Evolutionary conservation across 2,329 filamentous ascomycete genomes (phyloP), one percentile per base, ranked within the genome.

Genomic region (Pseudocercospora eumusae): DNA sequence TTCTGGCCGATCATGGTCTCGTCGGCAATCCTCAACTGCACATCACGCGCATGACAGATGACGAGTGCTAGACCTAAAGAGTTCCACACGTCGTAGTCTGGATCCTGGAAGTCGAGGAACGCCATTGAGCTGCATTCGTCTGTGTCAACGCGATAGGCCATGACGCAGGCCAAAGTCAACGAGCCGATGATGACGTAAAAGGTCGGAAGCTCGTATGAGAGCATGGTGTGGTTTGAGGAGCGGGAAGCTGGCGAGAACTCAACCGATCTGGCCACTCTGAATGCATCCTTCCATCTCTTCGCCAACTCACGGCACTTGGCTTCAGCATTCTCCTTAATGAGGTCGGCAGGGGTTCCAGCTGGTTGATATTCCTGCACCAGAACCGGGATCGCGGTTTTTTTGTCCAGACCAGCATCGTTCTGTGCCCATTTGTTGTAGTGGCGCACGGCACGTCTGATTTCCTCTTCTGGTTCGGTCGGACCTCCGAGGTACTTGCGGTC

Each of bases 21-120:
- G 36, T 77, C 71, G 44, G 77, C 76, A 21, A 84, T 73, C 59
- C 78, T 72, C 56, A 79, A 65, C 77, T 84, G 78, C 33, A 79
- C 77, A 62, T 82, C 81, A 4, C 84, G 78, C 57, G 81, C 79
- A 69, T 84, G 81, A 64, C 83, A 78, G 10, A 84, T 76, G 5
- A 83, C 74, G 61, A 87, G 83, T 0, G 84, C 82, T 55, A 87
- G 66, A 0, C 84, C 83, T 3, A 87, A 74, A 4, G 81, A 78
- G 68, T 85, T 86, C 85, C 85, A 88, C 1, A 86, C 83, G 69
- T 87, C 85, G 62, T 83, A 82, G 1, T 79, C 79, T 8, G 73
- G 70, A 47, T 83, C 78, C 3, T 77, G 77, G 59, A 85, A 80
- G 68, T 87, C 81, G 65, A 86, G 83, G 57, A 81, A 79, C 4